Conservation (phyloP, 352 stramenopile genomes). For the Globisporangium cylindrosporum region DNA sequence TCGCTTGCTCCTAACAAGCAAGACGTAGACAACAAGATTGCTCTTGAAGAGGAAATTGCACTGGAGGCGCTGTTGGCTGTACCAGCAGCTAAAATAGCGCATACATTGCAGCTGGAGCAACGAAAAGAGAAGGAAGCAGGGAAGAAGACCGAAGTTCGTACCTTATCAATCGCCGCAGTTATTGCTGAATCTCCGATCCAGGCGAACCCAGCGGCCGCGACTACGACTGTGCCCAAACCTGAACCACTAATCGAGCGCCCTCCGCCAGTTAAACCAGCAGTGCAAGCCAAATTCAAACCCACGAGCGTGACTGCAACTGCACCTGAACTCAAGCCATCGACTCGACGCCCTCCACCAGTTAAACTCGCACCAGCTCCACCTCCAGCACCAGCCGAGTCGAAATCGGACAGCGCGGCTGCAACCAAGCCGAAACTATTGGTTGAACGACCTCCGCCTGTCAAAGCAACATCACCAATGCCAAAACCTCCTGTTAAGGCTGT, state of each 20-base stretch:
- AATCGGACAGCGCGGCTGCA: not conserved
- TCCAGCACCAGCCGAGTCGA: not conserved
- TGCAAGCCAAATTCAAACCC: not conserved
- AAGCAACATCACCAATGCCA: not conserved
- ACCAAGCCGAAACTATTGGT: not conserved
- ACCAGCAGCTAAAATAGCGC: not conserved
- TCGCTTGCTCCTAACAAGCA: not conserved
- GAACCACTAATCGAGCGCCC: not conserved
- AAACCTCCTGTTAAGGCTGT: not conserved
- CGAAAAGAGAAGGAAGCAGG: not conserved
- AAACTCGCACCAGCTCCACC: not conserved
- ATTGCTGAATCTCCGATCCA: not conserved
- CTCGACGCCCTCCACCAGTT: not conserved
- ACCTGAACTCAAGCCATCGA: not conserved
- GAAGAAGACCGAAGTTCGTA: not conserved
- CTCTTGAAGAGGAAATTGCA: not conserved
- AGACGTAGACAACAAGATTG: not conserved
- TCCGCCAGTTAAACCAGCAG: not conserved
- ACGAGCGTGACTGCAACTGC: not conserved
- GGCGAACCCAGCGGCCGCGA: not conserved
- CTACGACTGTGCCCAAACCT: not conserved
- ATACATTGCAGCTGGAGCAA: not conserved
- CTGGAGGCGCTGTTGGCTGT: not conserved
- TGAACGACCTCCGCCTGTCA: not conserved
- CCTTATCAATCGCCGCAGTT: not conserved